Evolutionary conservation across 139 green algal species (phyloP), one percentile per base, ranked within the genome.

Genomic region (Coccomyxa sp.): DNA sequence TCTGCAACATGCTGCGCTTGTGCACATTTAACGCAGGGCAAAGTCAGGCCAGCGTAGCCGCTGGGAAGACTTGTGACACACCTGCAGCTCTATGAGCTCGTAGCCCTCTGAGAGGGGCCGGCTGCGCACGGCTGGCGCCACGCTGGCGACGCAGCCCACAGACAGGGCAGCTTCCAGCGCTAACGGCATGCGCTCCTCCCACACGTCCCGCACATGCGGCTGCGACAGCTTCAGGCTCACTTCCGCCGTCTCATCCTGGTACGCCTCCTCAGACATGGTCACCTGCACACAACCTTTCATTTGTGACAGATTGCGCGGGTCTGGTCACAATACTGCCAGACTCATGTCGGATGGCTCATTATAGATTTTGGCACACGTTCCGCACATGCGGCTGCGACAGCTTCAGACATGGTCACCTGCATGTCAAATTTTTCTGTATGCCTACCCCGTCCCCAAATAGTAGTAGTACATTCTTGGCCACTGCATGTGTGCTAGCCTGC

Each of bases 181-280:
- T 34, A 94, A 83, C 0, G 92, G 90, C 73, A 98, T 77, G 7
- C 92, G 87, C 38, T 88, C 90, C 85, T 98, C 91, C 33, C 88
- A 98, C 27, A 95, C 89, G 34, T 86, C 92, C 29, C 78, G 38
- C 31, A 93, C 77, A 64, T 90, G 77, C 24, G 75, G 71, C 22
- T 78, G 77, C 7, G 82, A 70, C 55, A 97, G 81, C 64, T 73
- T 73, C 16, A 80, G 58, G 0, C 83, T 82, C 74, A 98, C 80
- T 27, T 86, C 79, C 8, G 55, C 39, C 34, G 81, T 73, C 5
- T 73, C 27, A 9, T 70, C 2, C 39, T 77, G 79, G 85, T 91
- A 97, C 35, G 88, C 76, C 8, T 78, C 69, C 80, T 98, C 94
- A 24, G 84, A 84, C 54, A 97, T 58, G 9, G 78, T 74, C 12